These are phyloP conservation scores for Microcera coccophila DNA, from an alignment of 2,329 filamentous ascomycete genomes.

Conservation along the genomic window DNA sequence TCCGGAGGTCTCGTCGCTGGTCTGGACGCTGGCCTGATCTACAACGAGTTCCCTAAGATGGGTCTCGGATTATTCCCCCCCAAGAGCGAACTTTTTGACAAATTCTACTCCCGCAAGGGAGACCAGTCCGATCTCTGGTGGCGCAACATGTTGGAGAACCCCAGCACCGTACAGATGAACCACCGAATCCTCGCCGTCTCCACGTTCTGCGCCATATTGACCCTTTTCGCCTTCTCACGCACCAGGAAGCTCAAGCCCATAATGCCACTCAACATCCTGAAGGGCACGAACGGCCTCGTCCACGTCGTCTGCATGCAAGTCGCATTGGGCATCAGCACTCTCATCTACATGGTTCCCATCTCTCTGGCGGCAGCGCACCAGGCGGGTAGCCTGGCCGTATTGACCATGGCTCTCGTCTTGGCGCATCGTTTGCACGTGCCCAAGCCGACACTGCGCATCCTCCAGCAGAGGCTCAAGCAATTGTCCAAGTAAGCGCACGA, in stretches of 20 bases:
- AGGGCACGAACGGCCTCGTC: slow-evolving; percentile 73
- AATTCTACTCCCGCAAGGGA: slow-evolving; percentile 75
- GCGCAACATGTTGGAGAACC: slow-evolving; percentile 98
- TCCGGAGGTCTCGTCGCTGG: slow-evolving; percentile 92
- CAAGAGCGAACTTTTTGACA: slow-evolving; percentile 74
- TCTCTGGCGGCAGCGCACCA: slow-evolving; percentile 88
- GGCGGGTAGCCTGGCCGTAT: slow-evolving; percentile 78
- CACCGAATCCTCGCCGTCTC: slow-evolving; percentile 89
- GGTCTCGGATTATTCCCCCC: slow-evolving; percentile 79
- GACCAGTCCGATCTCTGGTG: slow-evolving; percentile 86
- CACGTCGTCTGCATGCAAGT: slow-evolving; percentile 82
- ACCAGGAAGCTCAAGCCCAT: slow-evolving; percentile 54
- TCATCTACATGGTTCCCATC: slow-evolving; percentile 90
- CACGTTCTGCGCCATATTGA: slow-evolving; percentile 77
- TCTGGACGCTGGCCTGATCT: slow-evolving; percentile 93
- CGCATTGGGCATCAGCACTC: slow-evolving; percentile 78
- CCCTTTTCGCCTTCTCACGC: slow-evolving; percentile 76
- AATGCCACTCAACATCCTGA: slow-evolving; percentile 61
- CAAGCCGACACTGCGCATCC: slow-evolving; percentile 56
- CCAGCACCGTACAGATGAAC: slow-evolving; percentile 89
- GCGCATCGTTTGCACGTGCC: slow-evolving; percentile 75
- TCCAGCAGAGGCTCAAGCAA: slow-evolving; percentile 49
- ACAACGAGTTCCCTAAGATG: slow-evolving; percentile 98
- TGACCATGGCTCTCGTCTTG: slow-evolving; percentile 77
- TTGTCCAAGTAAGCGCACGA: slow-evolving; percentile 16